Base-by-base conservation (phyloP, 2,329 filamentous ascomycete genomes). In the Apiospora rasikravindrae region DNA sequence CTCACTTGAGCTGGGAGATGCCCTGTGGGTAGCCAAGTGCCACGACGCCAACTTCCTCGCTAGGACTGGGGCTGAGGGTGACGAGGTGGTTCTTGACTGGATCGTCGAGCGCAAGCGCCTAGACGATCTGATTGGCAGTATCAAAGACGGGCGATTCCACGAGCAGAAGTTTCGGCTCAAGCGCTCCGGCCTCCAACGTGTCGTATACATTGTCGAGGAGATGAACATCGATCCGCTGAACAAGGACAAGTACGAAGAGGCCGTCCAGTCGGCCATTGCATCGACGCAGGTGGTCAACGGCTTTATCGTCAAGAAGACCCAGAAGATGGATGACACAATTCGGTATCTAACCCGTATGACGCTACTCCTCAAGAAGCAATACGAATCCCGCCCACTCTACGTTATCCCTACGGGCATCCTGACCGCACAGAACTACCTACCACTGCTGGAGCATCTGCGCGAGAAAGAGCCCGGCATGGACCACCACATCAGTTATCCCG, bases 101-200 rank as follows among this genome's bases (percentile, higher is more conserved):
- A 93, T 96, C 64, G 88, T 95, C 1, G 94, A 96, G 82, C 88
- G 94, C 73, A 96, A 96, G 79, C 87, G 94, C 11, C 87, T 95
- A 0, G 93, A 96, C 78, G 94, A 96, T 79, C 83, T 96, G 67
- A 87, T 96, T n/a, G 85, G 88, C 69, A 95, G 92, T 74, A 94
- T 96, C 82, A 94, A 93, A 80, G 94, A 96, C 74, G 93, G 93
- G 0, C 90, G 94, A 2, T 96, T 95, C 76, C 92, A 92, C 76
- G 94, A 96, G 80, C 94, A 96, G 79, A 96, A 96, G 79, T 96
- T 95, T 78, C 91, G 94, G 0, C 86, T 96, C 14, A 88, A 88
- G 71, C 90, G 90, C 69, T 93, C 90, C 0, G 93, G 93, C 0
- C 86, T 94, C n/a, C 89, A 89, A 72, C 93, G 95, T 76, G 91